Base-by-base conservation (phyloP, 1,139 yeast genomes). In the Debaryomyces fabryi region DNA sequence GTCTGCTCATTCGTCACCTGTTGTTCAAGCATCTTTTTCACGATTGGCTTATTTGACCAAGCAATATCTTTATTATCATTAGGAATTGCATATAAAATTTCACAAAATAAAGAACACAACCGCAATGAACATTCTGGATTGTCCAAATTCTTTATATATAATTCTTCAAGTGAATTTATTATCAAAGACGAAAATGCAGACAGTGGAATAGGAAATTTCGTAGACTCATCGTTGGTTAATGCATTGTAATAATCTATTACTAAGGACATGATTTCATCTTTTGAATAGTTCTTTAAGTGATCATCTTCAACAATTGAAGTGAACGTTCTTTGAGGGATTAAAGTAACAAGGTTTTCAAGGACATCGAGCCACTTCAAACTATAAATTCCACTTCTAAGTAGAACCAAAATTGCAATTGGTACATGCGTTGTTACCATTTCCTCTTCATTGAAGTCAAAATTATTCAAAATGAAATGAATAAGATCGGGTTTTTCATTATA, bases 401-500 rank as follows among this genome's bases (percentile, higher is more conserved):
- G 54, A 1, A 81, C 71, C 16, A 89, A 56, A 1, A 90, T 64
- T 1, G 88, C 78, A 46, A 89, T 67, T 0, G 97, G 97, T 4
- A 88, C 71, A 61, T 92, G 97, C 13, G 78, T 74, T 0, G 81
- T 72, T n/a, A 85, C 68, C 86, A 89, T 88, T 54, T 90, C 97
- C 55, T 90, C 97, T 55, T 92, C 98, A 43, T 78, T 81, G 15
- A 91, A 82, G 55, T 88, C 82, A 65, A 89, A 92, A 39, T 79
- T 78, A 18, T 74, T 72, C 24, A 91, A 55, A 18, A 89, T 75
- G 61, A 85, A 90, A 7, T 71, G 67, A 6, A 88, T 65, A 32
- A 88, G 67, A 0, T 71, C 77, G 27, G 80, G 59, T 6, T 72
- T 62, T 1, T 51, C 48, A 3, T 46, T 54, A 12, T 50, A 50